These are phyloP conservation scores for Dalechampia spathulata DNA, from an alignment of 441 rosid species.

Conservation along the genomic window DNA sequence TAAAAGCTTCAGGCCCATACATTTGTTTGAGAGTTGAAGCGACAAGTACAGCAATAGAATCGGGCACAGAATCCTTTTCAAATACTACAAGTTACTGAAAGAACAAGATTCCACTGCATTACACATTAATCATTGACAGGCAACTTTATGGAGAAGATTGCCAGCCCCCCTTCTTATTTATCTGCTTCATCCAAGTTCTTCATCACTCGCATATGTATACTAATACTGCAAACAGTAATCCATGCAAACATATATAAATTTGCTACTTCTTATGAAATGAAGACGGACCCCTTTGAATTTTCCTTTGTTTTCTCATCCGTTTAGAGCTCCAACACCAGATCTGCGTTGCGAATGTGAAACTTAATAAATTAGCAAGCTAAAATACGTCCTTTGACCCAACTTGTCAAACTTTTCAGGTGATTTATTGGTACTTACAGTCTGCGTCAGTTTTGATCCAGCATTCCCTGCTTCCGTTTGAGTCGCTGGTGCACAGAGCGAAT, in stretches of 20 bases:
- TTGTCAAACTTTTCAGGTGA: too few relatives aligned
- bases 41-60: too few relatives aligned
- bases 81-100: too few relatives aligned
- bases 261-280: conserved; percentile 9
- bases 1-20: too few relatives aligned
- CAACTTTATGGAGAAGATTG: conserved; percentile 11
- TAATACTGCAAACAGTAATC: conserved; percentile 13
- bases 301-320: conserved; percentile 15
- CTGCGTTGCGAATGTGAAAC: conserved; percentile 23
- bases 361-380: too few relatives aligned
- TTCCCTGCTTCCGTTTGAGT: conserved; percentile 59
- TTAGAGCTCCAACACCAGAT: conserved; percentile 73
- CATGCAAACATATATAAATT: conserved; percentile 13
- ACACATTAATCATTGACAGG: too few relatives aligned
- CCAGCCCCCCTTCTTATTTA: conserved; percentile 29
- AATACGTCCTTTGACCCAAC: too few relatives aligned
- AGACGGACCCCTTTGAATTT: background rate
- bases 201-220: conserved; percentile 21
- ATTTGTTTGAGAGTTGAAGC: too few relatives aligned
- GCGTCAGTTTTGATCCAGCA: conserved; percentile 81
- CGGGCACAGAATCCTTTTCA: too few relatives aligned
- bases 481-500: conserved; percentile 30
- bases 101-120: too few relatives aligned
- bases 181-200: conserved; percentile 12
- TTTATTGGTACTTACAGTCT: conserved; percentile 52